Evolutionary conservation across 805 yeast species (phyloP), one percentile per base, ranked within the genome.

Genomic region (Cyberlindnera mississippiensis): DNA sequence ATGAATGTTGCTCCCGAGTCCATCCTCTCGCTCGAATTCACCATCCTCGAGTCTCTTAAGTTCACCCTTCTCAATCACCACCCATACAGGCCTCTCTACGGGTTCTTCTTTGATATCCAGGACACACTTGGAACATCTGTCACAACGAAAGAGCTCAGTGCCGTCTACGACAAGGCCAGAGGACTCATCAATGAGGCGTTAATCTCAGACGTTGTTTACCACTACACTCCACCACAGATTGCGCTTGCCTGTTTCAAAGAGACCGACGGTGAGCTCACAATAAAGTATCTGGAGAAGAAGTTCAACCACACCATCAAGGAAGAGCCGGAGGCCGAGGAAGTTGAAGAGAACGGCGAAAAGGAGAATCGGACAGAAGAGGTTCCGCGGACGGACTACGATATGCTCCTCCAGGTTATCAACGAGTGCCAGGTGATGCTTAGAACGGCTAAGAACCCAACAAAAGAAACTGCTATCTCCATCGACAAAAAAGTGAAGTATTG

Each of bases 181-280:
- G 72, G 68, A 22, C 64, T 80, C 61, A 71, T 86, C 5, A 76
- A 79, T 34, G 85, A 80, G 19, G 74, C 86, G n/a, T 67, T 87
- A 31, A 66, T 82, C 28, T 79, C 91, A 15, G 96, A 93, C 58
- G 90, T 77, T 4, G 68, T 74, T 8, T 91, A 87, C 53, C 67
- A 79, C 28, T 91, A 67, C 63, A 82, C 98, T 0, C 99, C 99
- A 1, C 96, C 98, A 1, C 99, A 93, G 57, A 86, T 93, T 24
- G 96, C 98, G 1, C 67, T 93, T 39, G 93, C 96, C 0, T 87
- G 93, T 13, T 70, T 90, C 57, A 77, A 83, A 64, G 71, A 74
- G 40, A 76, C 73, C 12, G 85, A 88, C 61, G 78, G 73, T 48
- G 76, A 73, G 18, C 63, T 85, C 29, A 76, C 85, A 2, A 77